These are phyloP conservation scores for Quercus parvula DNA, from an alignment of 306 rosid species.

Conservation along the genomic window DNA sequence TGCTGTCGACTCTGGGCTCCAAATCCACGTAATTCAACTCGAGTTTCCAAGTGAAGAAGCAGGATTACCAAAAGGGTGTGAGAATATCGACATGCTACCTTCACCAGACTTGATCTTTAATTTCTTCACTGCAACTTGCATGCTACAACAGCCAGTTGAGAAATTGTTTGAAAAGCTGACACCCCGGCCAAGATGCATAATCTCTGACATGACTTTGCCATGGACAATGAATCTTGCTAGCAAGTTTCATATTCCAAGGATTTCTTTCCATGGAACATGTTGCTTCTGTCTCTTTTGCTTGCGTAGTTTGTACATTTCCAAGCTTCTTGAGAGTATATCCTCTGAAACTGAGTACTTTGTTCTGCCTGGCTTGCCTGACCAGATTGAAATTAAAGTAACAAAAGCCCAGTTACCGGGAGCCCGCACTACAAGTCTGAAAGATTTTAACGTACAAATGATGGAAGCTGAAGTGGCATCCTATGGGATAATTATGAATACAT, in stretches of 20 bases:
- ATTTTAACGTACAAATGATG: neutral
- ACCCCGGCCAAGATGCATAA: slow-evolving; percentile 57
- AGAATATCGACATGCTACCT: slow-evolving; percentile 58
- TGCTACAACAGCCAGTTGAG: slow-evolving; percentile 37
- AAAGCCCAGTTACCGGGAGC: slow-evolving; percentile 13
- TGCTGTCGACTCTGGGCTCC: slow-evolving; percentile 15
- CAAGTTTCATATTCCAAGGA: slow-evolving; percentile 37
- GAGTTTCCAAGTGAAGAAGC: slow-evolving; percentile 27
- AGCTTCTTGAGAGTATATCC: neutral
- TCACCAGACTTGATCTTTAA: slow-evolving; percentile 21
- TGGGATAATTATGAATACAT: slow-evolving; percentile 31
- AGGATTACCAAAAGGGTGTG: slow-evolving; percentile 59
- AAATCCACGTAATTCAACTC: slow-evolving; percentile 4
- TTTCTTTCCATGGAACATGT: slow-evolving; percentile 35
- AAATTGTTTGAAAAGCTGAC: slow-evolving; percentile 24
- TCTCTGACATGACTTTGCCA: slow-evolving; percentile 50
- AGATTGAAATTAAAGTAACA: slow-evolving; percentile 36
- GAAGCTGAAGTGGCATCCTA: slow-evolving; percentile 17
- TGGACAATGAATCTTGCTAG: slow-evolving; percentile 13
- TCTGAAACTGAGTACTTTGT: slow-evolving; percentile 26
- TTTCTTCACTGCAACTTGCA: slow-evolving; percentile 24
- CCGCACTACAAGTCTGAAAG: neutral
- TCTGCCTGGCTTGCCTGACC: slow-evolving; percentile 37
- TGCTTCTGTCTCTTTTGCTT: slow-evolving; percentile 34
- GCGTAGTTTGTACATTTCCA: neutral